These are phyloP conservation scores for Trichosanthes truncata DNA, from an alignment of 306 rosid species.

Conservation along the genomic window DNA sequence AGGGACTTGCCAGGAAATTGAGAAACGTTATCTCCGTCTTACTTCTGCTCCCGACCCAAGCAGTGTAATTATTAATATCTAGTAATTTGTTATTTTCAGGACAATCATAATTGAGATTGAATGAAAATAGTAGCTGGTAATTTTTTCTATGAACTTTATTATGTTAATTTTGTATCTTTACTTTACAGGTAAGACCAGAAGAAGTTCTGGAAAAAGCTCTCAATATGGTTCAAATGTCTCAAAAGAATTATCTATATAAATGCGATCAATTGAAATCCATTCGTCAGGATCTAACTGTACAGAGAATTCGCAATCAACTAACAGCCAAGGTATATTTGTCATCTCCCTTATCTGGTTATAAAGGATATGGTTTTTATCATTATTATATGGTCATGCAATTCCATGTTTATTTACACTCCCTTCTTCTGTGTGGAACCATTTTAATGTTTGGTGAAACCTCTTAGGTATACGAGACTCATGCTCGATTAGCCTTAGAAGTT, in stretches of 20 bases:
- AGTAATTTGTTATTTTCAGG: neutral
- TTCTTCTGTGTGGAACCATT: neutral
- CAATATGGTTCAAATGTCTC: constrained; percentile 76
- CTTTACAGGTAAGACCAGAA: constrained; percentile 94
- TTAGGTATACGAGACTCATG: constrained; percentile 97
- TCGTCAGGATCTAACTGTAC: constrained; percentile 98
- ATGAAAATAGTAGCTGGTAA: neutral
- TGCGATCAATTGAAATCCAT: constrained; percentile 97
- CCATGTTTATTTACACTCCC: neutral
- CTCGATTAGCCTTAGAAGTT: constrained; percentile 74
- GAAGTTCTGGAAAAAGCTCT: constrained; percentile 84
- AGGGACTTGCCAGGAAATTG: constrained; percentile 97
- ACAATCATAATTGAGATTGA: neutral
- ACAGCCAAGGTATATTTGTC: constrained; percentile 70
- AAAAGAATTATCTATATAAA: constrained; percentile 81
- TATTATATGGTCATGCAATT: neutral
- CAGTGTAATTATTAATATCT: constrained; percentile 39
- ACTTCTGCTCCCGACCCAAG: constrained; percentile 98
- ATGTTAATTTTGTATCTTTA: neutral
- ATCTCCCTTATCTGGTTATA: constrained; percentile 5
- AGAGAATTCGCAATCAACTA: constrained; percentile 71
- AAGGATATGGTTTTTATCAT: neutral
- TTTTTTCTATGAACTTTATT: neutral
- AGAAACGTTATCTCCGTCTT: constrained; percentile 89
- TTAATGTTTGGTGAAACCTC: constrained; percentile 6